Evolutionary conservation across 176 grass and related monocot species (phyloP), one percentile per base, ranked within the genome.

Genomic region (Oryza brachyantha): DNA sequence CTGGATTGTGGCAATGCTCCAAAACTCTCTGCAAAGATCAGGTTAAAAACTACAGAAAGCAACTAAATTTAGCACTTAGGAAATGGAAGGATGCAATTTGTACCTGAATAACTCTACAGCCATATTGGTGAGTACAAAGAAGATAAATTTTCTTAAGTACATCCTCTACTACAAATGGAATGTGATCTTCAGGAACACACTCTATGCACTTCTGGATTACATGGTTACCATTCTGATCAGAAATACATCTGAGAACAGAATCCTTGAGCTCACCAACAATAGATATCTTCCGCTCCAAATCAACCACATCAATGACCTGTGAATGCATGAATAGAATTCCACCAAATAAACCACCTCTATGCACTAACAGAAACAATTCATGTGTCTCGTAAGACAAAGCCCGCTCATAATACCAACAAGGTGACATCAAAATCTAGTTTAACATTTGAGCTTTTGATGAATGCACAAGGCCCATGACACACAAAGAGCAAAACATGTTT

Each of bases 151-250:
- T 78, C 5, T 81, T 65, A 77, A 88, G 91, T 77, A 95, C 91
- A 66, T 90, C 79, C 28, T 85, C 85, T 42, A 93, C 84, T 22
- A 99, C 91, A 85, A 95, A 99, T 2, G 73, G 65, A 73, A 99
- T 99, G 50, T n/a, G 79, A 48, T 93, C 84, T 84, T 99, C 90
- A 42, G 90, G 96, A 73, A 99, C 86, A 85, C 96, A 89, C 77
- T 99, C 96, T 54, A 99, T 99, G 83, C 96, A 99, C 70, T 99
- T 99, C 71, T 99, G 95, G 72, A 94, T 92, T 64, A 98, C 95
- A 82, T 98, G 95, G 61, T 98, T 98, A 19, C 95, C 95, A 81
- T 98, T 98, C 78, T 94, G 95, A 79, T 98, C 95, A 84, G 70
- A 81, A 69, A 94, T 89, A 81, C 96, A 99, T 76, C 81, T 83